These are phyloP conservation scores for Colletotrichum cordylinicola DNA, from an alignment of 2,329 filamentous ascomycete species.

Conservation along the genomic window DNA sequence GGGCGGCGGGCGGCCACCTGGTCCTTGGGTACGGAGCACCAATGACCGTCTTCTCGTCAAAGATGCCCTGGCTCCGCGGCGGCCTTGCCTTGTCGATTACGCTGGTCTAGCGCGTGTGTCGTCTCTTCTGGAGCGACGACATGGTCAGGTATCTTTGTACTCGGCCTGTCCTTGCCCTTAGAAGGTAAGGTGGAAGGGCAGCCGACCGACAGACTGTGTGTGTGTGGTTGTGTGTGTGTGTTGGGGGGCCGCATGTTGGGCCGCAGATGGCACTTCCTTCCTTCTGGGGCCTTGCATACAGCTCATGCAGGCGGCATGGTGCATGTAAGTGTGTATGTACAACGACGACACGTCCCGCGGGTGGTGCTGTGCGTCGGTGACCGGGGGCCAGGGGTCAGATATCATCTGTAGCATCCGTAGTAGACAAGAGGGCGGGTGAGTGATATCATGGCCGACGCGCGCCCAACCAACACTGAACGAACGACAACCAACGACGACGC, in stretches of 20 bases:
- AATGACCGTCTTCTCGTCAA: not conserved
- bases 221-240: not conserved
- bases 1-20: not conserved
- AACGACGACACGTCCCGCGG: conserved; percentile 18
- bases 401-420: conserved; percentile 6
- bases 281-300: conserved; percentile 21
- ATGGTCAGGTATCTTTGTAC: conserved; percentile 10
- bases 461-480: conserved; percentile 2
- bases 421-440: not conserved
- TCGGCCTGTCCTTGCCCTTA: not conserved
- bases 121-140: not conserved
- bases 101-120: not conserved
- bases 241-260: conserved; percentile 19
- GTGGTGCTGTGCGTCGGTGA: conserved; percentile 17
- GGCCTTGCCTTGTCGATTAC: conserved; percentile 1
- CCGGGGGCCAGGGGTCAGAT: conserved; percentile 1
- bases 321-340: not conserved
- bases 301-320: conserved; percentile 17
- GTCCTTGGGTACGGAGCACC: not conserved
- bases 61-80: not conserved
- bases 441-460: conserved; percentile 7
- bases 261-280: conserved; percentile 18
- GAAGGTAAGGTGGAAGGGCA: not conserved
- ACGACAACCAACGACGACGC: not conserved
- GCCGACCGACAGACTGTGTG: not conserved